Conservation (phyloP, 345 rosid genomes). For the Syzygium jambos region DNA sequence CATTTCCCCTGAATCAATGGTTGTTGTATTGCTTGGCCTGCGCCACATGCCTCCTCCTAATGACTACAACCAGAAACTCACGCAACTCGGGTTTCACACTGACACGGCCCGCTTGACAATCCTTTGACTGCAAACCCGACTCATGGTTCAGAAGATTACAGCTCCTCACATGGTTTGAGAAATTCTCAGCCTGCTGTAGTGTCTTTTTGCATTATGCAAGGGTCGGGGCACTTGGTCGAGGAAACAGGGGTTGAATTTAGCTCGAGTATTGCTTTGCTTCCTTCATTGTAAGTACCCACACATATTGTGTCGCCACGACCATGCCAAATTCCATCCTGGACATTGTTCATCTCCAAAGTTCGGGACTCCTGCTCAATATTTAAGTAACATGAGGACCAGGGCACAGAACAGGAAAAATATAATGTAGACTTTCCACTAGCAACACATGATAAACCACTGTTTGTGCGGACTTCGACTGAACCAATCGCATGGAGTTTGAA, state of each 20-base stretch:
- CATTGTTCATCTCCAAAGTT: constrained; percentile 94
- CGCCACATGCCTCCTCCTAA: neutral
- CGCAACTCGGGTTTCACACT: neutral
- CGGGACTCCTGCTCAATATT: constrained; percentile 53
- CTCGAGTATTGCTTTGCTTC: constrained; percentile 37
- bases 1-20: neutral
- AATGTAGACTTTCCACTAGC: neutral
- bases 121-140: neutral
- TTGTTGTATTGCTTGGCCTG: neutral
- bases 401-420: neutral
- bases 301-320: constrained; percentile 89
- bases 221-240: constrained; percentile 30
- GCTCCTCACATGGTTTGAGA: neutral
- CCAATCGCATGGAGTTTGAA: neutral
- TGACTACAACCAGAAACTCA: neutral
- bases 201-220: constrained; percentile 17
- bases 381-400: neutral
- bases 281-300: constrained; percentile 50
- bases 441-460: neutral
- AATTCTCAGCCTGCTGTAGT: neutral
- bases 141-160: neutral
- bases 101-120: neutral
- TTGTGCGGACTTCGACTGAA: neutral
- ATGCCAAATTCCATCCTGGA: constrained; percentile 89
- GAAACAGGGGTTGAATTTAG: constrained; percentile 35